Evolutionary conservation across 345 rosid species (phyloP).

Genomic region (Streptanthus diversifolius): DNA sequence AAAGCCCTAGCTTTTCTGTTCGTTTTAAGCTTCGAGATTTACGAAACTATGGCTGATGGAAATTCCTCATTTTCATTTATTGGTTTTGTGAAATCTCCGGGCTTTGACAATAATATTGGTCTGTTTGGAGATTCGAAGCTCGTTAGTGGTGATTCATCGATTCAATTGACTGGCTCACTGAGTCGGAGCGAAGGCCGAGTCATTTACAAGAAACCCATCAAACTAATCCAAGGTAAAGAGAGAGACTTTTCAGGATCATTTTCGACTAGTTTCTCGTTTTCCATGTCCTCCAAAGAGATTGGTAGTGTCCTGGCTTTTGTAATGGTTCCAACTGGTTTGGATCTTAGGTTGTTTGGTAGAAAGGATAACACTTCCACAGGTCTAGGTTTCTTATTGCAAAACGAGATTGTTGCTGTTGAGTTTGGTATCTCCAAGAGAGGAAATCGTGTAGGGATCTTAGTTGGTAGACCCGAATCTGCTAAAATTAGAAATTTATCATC

Average conservation of each 20-base stretch:
- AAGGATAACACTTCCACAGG: conserved; percentile 35
- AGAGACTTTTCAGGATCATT: conserved; percentile 53
- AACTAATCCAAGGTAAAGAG: conserved; percentile 58
- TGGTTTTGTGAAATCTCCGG: conserved; percentile 51
- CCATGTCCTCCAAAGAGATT: conserved; percentile 47
- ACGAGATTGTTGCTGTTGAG: conserved; percentile 38
- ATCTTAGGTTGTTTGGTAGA: conserved; percentile 44
- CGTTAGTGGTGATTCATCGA: conserved; percentile 41
- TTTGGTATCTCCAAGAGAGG: conserved; percentile 54
- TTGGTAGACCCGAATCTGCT: conserved; percentile 52
- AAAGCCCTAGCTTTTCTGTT: conserved; percentile 34
- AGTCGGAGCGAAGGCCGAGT: conserved; percentile 50
- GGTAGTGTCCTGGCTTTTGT: conserved; percentile 62
- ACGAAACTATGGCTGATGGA: conserved; percentile 27
- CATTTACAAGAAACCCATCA: conserved; percentile 66
- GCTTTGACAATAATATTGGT: conserved; percentile 44
- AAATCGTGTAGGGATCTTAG: conserved; percentile 55
- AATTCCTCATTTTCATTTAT: conserved; percentile 48
- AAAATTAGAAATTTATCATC: conserved; percentile 30
- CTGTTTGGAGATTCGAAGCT: conserved; percentile 69
- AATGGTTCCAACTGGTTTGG: conserved; percentile 48
- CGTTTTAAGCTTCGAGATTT: conserved; percentile 37
- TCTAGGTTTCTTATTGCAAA: conserved; percentile 4
- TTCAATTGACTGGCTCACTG: conserved; percentile 61
- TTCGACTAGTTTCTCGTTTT: conserved; percentile 66